Percentiles rank a stretch among this genome's conserved stretches.
phyloP scores from a whole-genome alignment of 2,329 filamentous ascomycete species.

The Trichoderma aggressivum region DNA sequence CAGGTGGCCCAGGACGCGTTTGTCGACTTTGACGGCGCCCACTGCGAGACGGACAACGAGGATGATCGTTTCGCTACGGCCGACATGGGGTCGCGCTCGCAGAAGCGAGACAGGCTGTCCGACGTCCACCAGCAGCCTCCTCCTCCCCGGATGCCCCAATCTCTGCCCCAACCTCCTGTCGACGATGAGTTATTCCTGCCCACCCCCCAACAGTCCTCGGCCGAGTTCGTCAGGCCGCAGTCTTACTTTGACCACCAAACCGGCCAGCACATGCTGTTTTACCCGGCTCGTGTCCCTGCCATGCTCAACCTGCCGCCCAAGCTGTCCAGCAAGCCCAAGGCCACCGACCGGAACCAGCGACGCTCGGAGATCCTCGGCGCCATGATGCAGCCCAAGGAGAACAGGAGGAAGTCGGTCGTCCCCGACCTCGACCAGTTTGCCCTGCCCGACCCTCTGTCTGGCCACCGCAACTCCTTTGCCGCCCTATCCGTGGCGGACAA shows the following conservation, averaged over 20 bases:
- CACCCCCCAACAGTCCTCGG: constrained; percentile 27
- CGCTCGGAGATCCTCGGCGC: constrained; percentile 69
- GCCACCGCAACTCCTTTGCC: constrained; percentile 36
- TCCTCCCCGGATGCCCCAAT: neutral
- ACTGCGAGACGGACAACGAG: constrained; percentile 57
- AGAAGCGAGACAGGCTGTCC: constrained; percentile 14
- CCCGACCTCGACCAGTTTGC: constrained; percentile 34
- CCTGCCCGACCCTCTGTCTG: constrained; percentile 46
- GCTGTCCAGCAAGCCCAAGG: constrained; percentile 69
- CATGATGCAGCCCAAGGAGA: constrained; percentile 40
- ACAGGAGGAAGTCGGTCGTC: constrained; percentile 20
- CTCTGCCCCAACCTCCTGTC: neutral
- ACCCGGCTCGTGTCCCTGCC: constrained; percentile 88
- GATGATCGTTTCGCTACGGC: constrained; percentile 24
- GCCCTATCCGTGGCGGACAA: constrained; percentile 31
- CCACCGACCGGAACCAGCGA: constrained; percentile 62
- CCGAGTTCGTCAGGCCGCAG: constrained; percentile 41
- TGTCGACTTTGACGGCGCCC: constrained; percentile 77
- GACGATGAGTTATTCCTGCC: constrained; percentile 14
- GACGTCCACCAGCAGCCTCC: neutral
- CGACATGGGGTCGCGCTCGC: constrained; percentile 12
- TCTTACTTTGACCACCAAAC: constrained; percentile 63
- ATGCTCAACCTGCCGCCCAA: constrained; percentile 91
- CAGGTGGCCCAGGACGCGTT: constrained; percentile 68
- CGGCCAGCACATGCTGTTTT: constrained; percentile 83